Conservation (phyloP, 495 filamentous ascomycete genomes). For the Neohortaea acidophila region DNA sequence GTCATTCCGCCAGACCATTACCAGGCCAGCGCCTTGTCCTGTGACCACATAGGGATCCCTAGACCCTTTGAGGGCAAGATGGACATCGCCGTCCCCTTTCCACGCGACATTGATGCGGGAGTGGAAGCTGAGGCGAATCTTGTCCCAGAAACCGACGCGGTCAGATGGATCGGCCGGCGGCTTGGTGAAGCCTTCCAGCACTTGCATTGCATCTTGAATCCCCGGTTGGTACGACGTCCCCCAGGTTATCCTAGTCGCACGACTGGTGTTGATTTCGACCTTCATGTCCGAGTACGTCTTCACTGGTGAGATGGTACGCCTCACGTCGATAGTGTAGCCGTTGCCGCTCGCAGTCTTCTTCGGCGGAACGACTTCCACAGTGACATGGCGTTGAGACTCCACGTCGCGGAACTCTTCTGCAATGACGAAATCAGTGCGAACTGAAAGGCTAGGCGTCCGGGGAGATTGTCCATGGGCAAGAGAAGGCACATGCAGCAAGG, state of each 20-base stretch:
- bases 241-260: conserved; percentile 89
- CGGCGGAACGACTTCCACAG: conserved; percentile 73
- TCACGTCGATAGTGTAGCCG: conserved; percentile 69
- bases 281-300: conserved; percentile 91
- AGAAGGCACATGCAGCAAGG: conserved; percentile 77
- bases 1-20: conserved; percentile 95
- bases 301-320: conserved; percentile 80
- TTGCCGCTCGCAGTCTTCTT: conserved; percentile 28
- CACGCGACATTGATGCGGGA: conserved; percentile 78
- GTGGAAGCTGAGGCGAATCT: conserved; percentile 88
- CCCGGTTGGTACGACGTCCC: conserved; percentile 93
- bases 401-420: conserved; percentile 77
- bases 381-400: conserved; percentile 62
- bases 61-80: conserved; percentile 79
- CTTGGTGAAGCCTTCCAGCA: conserved; percentile 93
- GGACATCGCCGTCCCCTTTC: conserved; percentile 92
- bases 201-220: conserved; percentile 99
- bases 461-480: conserved; percentile 65
- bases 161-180: conserved; percentile 88
- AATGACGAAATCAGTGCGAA: conserved; percentile 88
- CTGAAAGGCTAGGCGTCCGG: conserved; percentile 62
- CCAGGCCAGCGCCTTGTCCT: conserved; percentile 80
- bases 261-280: conserved; percentile 80
- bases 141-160: conserved; percentile 95
- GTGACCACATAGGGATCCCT: conserved; percentile 89